Evolutionary conservation across 2,329 filamentous ascomycete genomes (phyloP).

Genomic region (Cadophora luteo-olivacea): DNA sequence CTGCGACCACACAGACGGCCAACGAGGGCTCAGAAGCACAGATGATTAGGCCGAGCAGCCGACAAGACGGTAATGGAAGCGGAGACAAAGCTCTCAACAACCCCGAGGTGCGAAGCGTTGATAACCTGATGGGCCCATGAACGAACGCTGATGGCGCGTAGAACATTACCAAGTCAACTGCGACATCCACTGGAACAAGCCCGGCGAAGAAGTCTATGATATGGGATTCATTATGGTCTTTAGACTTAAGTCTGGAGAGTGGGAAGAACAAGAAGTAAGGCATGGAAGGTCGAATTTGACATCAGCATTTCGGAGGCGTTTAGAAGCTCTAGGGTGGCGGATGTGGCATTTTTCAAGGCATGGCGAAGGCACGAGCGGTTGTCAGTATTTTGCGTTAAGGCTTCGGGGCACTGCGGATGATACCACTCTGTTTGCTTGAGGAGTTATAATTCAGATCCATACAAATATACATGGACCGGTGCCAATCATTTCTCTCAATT

Average conservation of each 20-base stretch:
- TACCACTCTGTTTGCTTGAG: conserved; percentile 30
- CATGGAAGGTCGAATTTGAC: too few relatives aligned
- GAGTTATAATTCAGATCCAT: conserved; percentile 10
- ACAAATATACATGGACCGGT: not conserved
- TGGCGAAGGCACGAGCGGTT: not conserved
- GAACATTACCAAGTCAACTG: conserved; percentile 30
- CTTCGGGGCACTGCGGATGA: conserved; percentile 26
- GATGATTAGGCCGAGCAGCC: conserved; percentile 30
- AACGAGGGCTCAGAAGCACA: conserved; percentile 36
- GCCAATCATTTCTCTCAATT: not conserved
- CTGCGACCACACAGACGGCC: conserved; percentile 32
- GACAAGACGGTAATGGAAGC: conserved; percentile 25
- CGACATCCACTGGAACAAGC: conserved; percentile 32
- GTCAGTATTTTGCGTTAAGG: not conserved
- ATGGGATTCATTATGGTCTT: conserved; percentile 68
- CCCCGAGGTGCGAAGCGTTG: conserved; percentile 42
- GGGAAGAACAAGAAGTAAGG: conserved; percentile 37
- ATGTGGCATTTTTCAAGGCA: not conserved
- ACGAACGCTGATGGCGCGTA: conserved; percentile 39
- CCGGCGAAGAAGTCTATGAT: conserved; percentile 59
- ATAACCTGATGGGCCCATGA: conserved; percentile 42
- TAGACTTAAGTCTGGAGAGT: conserved; percentile 63
- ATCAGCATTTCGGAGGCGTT: conserved; percentile 20
- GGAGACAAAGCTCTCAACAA: conserved; percentile 26
- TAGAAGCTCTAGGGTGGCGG: not conserved